Base-by-base conservation (phyloP, 495 filamentous ascomycete genomes). In the Daldinia bambusicola region DNA sequence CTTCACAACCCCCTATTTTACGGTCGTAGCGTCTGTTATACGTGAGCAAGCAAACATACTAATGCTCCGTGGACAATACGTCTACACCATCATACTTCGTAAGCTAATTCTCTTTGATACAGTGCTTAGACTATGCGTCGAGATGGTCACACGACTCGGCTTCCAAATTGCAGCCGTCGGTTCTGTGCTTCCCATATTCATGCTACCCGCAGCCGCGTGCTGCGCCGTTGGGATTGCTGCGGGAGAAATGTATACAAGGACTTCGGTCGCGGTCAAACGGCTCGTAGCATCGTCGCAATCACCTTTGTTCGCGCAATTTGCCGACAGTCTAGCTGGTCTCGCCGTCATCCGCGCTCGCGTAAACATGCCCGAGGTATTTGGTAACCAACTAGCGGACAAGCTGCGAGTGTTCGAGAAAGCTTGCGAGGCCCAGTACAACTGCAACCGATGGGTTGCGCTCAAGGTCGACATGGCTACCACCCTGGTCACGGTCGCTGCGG, bases 401-500 rank as follows among this genome's bases (percentile, higher is more conserved):
- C 41, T 84, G 34, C 77, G 80, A 5, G 75, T 79, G 0, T 77
- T 79, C 43, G 77, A 78, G 22, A 78, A 77, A 4, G 74, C 81
- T 4, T 73, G 75, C 1, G 83, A 85, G 59, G 78, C 84, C 4
- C 80, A 81, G 16, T 84, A 80, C 61, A 85, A 85, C 69, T 79
- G 80, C 59, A 86, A 86, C 65, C 80, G 83, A 45, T 86, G 84
- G 84, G 80, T 86, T 3, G 77, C 82, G 1, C 75, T 86, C 6
- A 80, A 83, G 20, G 72, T 83, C 14, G 83, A 86, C 66, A 77
- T 84, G 71, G 79, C 82, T 63, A 82, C 83, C 1, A 82, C 84
- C 6, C 66, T 82, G 2, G 82, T 86, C 13, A 80, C 80, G 18
- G 77, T 83, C 4, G 77, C 76, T 10, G 84, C 83, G 0, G 83